Percentiles rank a stretch among this genome's conserved stretches.
These are phyloP conservation scores for Blastobotrys illinoisensis DNA, from an alignment of 1,139 yeast genomes.

Conservation along the genomic window DNA sequence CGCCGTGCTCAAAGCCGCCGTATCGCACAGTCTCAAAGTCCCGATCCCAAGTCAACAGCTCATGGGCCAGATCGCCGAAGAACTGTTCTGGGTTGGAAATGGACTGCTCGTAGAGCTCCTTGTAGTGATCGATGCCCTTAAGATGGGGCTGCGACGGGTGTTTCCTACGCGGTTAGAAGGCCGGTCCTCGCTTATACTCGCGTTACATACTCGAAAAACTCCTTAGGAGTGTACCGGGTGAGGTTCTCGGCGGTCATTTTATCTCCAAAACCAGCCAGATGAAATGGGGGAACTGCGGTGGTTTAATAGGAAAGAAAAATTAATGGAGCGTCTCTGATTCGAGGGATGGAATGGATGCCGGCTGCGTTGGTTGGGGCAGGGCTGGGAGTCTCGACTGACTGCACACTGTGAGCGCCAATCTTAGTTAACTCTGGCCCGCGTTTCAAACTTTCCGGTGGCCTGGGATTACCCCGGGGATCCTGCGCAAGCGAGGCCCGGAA, in stretches of 20 bases:
- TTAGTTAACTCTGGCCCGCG: neutral
- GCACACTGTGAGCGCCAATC: neutral
- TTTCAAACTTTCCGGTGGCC: neutral
- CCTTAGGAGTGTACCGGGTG: slow-evolving; percentile 12
- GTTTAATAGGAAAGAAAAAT: neutral
- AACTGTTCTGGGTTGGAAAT: slow-evolving; percentile 76
- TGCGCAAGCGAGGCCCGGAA: neutral
- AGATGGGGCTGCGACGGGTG: slow-evolving; percentile 38
- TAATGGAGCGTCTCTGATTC: neutral
- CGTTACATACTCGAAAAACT: slow-evolving; percentile 12
- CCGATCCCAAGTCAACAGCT: slow-evolving; percentile 76
- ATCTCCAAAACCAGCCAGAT: neutral
- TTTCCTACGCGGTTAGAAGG: slow-evolving; percentile 21
- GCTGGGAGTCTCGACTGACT: neutral
- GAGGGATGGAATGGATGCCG: neutral
- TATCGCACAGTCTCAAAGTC: slow-evolving; percentile 64
- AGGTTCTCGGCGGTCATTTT: slow-evolving; percentile 8
- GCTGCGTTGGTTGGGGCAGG: neutral
- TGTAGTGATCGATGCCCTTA: slow-evolving; percentile 58
- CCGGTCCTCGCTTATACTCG: neutral
- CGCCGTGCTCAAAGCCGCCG: slow-evolving; percentile 75
- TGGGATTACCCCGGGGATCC: neutral
- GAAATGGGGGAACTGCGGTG: neutral
- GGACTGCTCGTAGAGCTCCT: slow-evolving; percentile 67
- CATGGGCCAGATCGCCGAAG: slow-evolving; percentile 78